Base-by-base conservation (phyloP, 495 filamentous ascomycete species). In the Cercophora samala region DNA sequence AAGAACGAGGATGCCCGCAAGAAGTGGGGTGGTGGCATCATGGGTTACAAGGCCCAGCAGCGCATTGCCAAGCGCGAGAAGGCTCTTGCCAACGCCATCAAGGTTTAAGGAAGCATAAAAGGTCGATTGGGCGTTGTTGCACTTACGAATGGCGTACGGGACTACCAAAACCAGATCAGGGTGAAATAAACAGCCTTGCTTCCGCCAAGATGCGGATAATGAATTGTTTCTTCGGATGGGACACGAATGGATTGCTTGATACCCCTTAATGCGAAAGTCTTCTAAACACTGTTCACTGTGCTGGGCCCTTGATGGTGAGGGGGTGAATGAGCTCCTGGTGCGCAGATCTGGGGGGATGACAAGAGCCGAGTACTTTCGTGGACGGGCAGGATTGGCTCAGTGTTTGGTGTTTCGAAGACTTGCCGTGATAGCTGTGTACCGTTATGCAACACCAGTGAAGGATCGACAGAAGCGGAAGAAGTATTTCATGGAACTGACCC, bases 11-110 rank as follows among this genome's bases (percentile, higher is more conserved):
- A 96, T 79, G 78, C 85, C 76, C 91, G 90, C 83, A 89, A 92
- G 80, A 90, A 93, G 85, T 99, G 96, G 95, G 96, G 96, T 85
- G 96, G 96, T 88, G 96, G 96, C 83, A 97, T 98, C 85, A 97
- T 98, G 94, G 96, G 96, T 73, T 85, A 88, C 80, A 99, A 99
- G 91, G 94, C 96, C 76, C 88, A 91, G 76, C 93, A 91, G 78
- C 87, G 89, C 77, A 89, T 89, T 75, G 91, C 93, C 84, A 98
- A 97, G 92, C 93, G 93, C 87, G 87, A 92, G 85, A 97, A 97
- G 89, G 92, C 93, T 73, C 74, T 95, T 69, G 95, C 97, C 80
- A 79, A 78, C 67, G 92, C 93, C 73, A 91, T 98, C 90, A 97
- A 97, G 87, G 93, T 99, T 83, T 98, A 96, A 78, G 64, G 60